Percentiles rank a stretch among this genome's conserved stretches.
Conservation (phyloP, 768 basidiomycete genomes). For the Infundibulicybe gibba region DNA sequence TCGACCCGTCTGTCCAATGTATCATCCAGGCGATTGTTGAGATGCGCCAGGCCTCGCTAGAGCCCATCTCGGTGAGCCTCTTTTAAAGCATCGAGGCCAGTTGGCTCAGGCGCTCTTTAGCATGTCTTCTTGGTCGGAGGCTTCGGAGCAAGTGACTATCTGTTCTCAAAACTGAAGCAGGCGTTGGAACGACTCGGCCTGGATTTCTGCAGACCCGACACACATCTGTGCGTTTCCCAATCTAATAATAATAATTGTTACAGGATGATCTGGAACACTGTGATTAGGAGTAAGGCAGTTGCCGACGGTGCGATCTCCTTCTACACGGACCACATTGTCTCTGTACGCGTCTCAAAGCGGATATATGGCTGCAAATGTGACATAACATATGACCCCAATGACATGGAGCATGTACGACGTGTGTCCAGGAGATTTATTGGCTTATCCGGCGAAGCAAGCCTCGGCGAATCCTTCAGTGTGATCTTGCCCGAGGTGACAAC, state of each 20-base stretch:
- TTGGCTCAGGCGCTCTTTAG: not conserved
- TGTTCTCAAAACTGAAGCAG: not conserved
- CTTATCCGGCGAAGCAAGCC: conserved; percentile 2
- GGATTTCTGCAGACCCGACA: not conserved
- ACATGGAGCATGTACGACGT: conserved; percentile 10
- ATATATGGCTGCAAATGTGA: conserved; percentile 6
- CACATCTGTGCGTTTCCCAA: not conserved
- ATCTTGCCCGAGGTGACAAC: conserved; percentile 19
- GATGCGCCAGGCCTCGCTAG: conserved; percentile 16
- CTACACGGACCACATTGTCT: conserved; percentile 3
- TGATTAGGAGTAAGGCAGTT: conserved; percentile 1
- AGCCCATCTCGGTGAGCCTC: conserved; percentile 13
- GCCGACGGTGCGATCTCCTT: conserved; percentile 1
- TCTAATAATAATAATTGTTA: no score
- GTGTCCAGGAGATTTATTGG: not conserved
- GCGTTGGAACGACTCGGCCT: not conserved
- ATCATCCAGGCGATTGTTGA: conserved; percentile 25
- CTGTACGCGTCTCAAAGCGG: conserved; percentile 5
- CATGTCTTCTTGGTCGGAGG: not conserved
- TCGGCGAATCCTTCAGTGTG: conserved; percentile 15
- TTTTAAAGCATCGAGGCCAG: not conserved
- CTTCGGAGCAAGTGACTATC: not conserved
- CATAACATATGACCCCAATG: not conserved
- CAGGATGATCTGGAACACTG: not conserved
- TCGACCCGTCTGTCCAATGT: conserved; percentile 32